Percentiles rank a stretch among this genome's conserved stretches.
Conservation (phyloP, 257 asterid genomes). For the Dorcoceras hygrometricum region DNA sequence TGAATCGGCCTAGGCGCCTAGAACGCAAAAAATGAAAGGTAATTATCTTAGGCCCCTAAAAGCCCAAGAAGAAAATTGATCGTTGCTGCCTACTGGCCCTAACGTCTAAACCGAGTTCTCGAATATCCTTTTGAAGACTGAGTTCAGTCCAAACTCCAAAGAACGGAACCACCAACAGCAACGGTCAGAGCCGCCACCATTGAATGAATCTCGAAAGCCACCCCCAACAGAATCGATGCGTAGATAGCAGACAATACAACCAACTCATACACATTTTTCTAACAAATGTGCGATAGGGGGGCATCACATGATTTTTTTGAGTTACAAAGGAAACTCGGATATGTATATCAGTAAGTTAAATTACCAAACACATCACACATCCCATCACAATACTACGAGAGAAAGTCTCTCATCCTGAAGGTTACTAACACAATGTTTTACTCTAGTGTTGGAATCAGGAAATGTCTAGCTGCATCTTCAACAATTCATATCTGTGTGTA, state of each 20-base stretch:
- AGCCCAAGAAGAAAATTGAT: no score
- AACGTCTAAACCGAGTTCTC: no score
- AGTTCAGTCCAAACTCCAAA: no score
- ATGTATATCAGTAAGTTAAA: not conserved
- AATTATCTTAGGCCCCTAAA: no score
- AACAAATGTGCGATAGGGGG: no score
- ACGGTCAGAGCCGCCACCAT: slow-evolving; percentile 87
- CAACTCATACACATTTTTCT: no score
- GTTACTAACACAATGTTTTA: not conserved
- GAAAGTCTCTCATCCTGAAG: not conserved
- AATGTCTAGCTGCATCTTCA: not conserved
- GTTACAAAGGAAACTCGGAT: no score
- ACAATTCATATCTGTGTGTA: not conserved
- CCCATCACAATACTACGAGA: not conserved
- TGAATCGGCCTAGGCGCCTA: no score
- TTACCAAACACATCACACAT: not conserved
- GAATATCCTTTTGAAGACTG: no score
- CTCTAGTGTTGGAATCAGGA: not conserved
- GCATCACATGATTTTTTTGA: not conserved
- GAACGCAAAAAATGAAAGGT: no score
- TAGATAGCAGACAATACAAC: slow-evolving; percentile 72
- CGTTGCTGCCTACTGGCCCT: no score
- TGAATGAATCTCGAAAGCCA: slow-evolving; percentile 69
- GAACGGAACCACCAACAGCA: no score
- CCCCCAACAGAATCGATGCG: slow-evolving; percentile 62